Conservation (phyloP, 306 rosid species). For the Ormosia emarginata region DNA sequence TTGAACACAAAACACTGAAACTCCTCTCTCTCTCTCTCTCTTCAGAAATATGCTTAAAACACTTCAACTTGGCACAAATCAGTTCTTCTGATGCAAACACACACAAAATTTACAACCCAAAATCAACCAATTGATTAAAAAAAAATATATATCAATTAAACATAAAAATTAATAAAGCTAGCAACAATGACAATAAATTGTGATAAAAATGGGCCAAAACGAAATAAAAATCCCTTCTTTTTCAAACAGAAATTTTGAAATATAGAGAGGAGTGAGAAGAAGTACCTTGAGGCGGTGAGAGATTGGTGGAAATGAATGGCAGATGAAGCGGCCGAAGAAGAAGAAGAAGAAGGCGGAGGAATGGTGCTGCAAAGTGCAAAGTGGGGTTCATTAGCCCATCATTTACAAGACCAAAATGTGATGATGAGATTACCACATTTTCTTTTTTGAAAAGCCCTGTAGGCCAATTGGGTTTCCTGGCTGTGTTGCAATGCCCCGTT, state of each 20-base stretch:
- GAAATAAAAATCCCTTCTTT: not conserved
- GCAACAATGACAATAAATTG: not conserved
- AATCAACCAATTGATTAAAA: not conserved
- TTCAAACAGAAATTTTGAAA: no score
- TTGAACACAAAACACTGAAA: not conserved
- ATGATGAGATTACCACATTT: no score
- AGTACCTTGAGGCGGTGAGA: no score
- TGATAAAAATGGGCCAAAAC: not conserved
- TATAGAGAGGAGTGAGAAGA: no score
- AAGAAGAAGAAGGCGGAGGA: no score
- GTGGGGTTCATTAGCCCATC: no score
- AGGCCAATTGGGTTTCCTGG: not conserved
- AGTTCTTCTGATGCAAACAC: not conserved
- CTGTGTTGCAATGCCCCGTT: no score
- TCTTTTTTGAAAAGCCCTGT: no score
- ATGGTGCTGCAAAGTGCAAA: no score
- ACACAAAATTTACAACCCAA: not conserved
- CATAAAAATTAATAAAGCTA: not conserved
- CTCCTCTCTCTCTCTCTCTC: not conserved
- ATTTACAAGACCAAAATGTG: no score
- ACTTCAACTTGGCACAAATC: not conserved
- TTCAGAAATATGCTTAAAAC: not conserved
- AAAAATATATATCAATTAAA: not conserved
- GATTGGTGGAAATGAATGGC: no score
- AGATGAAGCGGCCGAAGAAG: no score